These are phyloP conservation scores for Chalciporus sphaerocephalus DNA, from an alignment of 768 basidiomycete genomes.

Conservation along the genomic window DNA sequence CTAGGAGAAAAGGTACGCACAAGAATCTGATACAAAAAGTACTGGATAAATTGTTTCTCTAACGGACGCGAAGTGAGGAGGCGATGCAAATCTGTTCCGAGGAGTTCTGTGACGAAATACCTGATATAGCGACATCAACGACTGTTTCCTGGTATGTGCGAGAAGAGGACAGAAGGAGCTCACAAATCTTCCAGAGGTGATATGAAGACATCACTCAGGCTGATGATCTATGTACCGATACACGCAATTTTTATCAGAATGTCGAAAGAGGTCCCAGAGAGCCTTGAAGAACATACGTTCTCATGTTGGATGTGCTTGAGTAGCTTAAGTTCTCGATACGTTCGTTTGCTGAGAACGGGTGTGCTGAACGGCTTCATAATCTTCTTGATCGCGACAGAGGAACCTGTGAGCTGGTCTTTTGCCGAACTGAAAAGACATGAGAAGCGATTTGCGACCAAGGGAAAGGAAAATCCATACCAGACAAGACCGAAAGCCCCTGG, in stretches of 20 bases:
- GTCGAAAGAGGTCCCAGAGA: neutral
- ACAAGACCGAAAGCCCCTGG: slow-evolving; percentile 94
- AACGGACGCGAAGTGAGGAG: slow-evolving; percentile 92
- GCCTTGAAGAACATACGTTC: slow-evolving; percentile 57
- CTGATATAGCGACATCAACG: slow-evolving; percentile 38
- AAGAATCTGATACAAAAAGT: slow-evolving; percentile 98
- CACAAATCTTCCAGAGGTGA: slow-evolving; percentile 98
- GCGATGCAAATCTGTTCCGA: slow-evolving; percentile 97
- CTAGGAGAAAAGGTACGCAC: slow-evolving; percentile 42
- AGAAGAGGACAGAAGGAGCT: slow-evolving; percentile 26
- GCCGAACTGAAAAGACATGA: slow-evolving; percentile 59
- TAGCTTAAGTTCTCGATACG: slow-evolving; percentile 95
- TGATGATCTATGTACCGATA: slow-evolving; percentile 73
- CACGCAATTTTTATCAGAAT: slow-evolving; percentile 5
- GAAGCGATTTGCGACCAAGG: neutral
- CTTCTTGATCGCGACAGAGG: slow-evolving; percentile 98
- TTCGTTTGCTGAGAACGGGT: slow-evolving; percentile 95
- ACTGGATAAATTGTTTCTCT: slow-evolving; percentile 99
- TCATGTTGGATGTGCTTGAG: slow-evolving; percentile 98
- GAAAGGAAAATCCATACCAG: slow-evolving; percentile 52
- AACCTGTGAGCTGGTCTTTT: slow-evolving; percentile 90
- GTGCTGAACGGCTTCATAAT: slow-evolving; percentile 99
- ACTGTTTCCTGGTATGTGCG: no score
- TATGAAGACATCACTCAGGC: slow-evolving; percentile 97
- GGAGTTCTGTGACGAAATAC: slow-evolving; percentile 97